These are phyloP conservation scores for Pelargonium australe DNA, from an alignment of 441 rosid species.

Conservation along the genomic window DNA sequence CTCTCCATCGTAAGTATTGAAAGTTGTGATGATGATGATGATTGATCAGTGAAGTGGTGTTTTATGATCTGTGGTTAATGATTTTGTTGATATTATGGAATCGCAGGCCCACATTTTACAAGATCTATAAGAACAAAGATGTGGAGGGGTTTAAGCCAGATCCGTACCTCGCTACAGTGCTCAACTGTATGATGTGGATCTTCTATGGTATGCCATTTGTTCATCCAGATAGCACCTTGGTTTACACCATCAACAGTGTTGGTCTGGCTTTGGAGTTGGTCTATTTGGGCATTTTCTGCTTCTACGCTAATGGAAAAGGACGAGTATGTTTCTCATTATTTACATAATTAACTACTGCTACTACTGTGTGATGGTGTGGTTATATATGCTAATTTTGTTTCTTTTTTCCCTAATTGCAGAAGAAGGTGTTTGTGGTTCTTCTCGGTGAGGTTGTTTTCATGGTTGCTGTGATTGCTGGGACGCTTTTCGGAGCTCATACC, in stretches of 20 bases:
- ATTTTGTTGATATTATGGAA: no score
- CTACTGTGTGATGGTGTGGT: no score
- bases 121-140: constrained; percentile 45
- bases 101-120: constrained; percentile 50
- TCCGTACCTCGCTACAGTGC: constrained; percentile 48
- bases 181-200: constrained; percentile 68
- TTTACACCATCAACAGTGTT: constrained; percentile 46
- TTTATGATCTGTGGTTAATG: no score
- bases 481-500: constrained; percentile 23
- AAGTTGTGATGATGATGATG: no score
- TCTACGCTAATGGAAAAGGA: constrained; percentile 29
- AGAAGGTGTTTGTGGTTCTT: constrained; percentile 19
- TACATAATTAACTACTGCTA: no score
- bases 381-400: neutral
- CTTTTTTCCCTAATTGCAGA: constrained; percentile 21
- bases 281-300: constrained; percentile 34
- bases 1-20: constrained; percentile 30
- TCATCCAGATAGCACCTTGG: constrained; percentile 55
- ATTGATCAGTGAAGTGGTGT: no score
- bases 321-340: constrained; percentile 25
- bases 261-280: constrained; percentile 46
- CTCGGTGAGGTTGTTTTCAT: constrained; percentile 27
- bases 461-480: constrained; percentile 8
- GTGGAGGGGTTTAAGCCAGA: constrained; percentile 60
- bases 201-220: constrained; percentile 69